A percentile compares a stretch with the other conserved stretches of the same genome.
Evolutionary conservation across 2,329 filamentous ascomycete species (phyloP).

Genomic region (Trichoderma sp.): DNA sequence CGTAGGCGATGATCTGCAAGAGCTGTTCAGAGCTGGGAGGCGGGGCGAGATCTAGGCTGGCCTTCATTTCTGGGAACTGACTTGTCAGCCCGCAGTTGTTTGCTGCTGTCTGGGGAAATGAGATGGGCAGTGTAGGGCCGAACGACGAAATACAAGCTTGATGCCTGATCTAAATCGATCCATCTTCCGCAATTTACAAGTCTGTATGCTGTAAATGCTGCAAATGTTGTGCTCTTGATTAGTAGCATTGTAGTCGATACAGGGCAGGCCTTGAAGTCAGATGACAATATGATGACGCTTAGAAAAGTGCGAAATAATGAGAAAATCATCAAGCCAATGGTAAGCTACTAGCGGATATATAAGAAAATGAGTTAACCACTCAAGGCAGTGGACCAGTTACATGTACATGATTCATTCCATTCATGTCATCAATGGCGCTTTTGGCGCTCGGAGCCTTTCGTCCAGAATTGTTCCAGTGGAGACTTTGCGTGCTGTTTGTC

Average conservation of each 20-base stretch:
- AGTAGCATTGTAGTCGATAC: not conserved
- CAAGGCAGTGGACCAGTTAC: not conserved
- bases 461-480: not conserved
- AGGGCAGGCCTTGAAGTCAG: not conserved
- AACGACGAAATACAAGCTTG: not conserved
- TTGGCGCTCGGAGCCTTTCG: not conserved
- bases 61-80: slow-evolving; percentile 14
- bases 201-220: not conserved
- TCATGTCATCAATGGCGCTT: not conserved
- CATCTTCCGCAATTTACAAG: not conserved
- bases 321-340: not conserved
- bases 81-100: slow-evolving; percentile 5
- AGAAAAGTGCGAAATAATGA: not conserved
- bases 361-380: not conserved
- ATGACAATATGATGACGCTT: not conserved
- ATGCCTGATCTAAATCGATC: not conserved
- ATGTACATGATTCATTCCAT: not conserved
- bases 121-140: not conserved
- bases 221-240: not conserved
- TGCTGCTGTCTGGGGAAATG: not conserved
- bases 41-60: slow-evolving; percentile 9
- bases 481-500: not conserved
- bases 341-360: not conserved
- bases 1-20: not conserved
- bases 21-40: not conserved